A percentile compares a stretch with the other conserved stretches of the same genome.
phyloP scores from a whole-genome alignment of 345 rosid genomes.

The Bretschneidera sinensis region DNA sequence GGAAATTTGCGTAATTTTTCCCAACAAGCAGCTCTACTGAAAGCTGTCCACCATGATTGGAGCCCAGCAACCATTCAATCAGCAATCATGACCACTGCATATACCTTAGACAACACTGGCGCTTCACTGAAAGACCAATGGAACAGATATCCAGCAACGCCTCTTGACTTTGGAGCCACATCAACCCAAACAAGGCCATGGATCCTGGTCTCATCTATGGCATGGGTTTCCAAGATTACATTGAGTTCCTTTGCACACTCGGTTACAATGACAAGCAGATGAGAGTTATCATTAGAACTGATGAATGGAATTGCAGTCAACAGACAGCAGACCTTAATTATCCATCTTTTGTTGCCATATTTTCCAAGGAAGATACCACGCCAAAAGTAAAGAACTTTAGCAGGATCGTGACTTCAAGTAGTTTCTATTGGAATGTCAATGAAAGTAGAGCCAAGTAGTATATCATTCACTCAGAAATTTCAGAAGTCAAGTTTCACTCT shows the following conservation, averaged over 20 bases:
- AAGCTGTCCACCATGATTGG: slow-evolving; percentile 37
- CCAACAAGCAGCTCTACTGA: slow-evolving; percentile 44
- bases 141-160: slow-evolving; percentile 23
- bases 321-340: slow-evolving; percentile 23
- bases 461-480: slow-evolving; percentile 37
- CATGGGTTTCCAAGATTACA: slow-evolving; percentile 30
- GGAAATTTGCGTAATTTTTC: no score
- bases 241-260: slow-evolving; percentile 33
- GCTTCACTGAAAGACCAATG: slow-evolving; percentile 16
- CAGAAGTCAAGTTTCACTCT: slow-evolving; percentile 48
- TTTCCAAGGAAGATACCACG: slow-evolving; percentile 15
- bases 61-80: slow-evolving; percentile 44
- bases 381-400: slow-evolving; percentile 32
- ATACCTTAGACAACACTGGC: slow-evolving; percentile 23
- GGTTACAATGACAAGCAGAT: no score
- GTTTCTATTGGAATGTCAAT: no score
- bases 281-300: slow-evolving; percentile 26
- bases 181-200: no score
- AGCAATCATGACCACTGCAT: slow-evolving; percentile 49
- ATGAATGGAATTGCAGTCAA: slow-evolving; percentile 30
- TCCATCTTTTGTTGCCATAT: slow-evolving; percentile 33
- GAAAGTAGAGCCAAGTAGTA: slow-evolving; percentile 52
- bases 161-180: slow-evolving; percentile 44
- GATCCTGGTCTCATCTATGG: slow-evolving; percentile 44
- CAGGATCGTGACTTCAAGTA: no score